phyloP scores from a whole-genome alignment of 495 filamentous ascomycete species.

The Pyronema domesticum region DNA sequence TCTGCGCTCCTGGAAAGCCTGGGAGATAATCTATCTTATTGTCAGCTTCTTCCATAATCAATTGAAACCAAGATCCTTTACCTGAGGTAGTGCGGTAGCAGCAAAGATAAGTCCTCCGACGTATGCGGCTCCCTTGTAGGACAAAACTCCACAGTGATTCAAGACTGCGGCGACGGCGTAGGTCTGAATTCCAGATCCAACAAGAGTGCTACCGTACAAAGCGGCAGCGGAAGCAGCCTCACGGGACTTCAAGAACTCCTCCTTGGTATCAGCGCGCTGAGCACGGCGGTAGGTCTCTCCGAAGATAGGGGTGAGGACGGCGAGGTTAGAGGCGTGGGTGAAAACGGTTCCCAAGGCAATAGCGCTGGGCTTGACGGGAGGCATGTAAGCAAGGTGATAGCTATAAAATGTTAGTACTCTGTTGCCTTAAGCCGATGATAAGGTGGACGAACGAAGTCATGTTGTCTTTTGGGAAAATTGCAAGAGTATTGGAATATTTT shows the following conservation, averaged over 20 bases:
- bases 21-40: constrained; percentile 51
- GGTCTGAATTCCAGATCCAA: constrained; percentile 75
- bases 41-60: background rate
- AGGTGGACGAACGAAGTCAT: constrained; percentile 1
- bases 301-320: constrained; percentile 75
- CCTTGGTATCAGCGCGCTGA: constrained; percentile 78
- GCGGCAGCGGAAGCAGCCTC: constrained; percentile 75
- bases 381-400: constrained; percentile 38
- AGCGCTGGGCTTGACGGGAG: constrained; percentile 91
- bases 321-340: constrained; percentile 68
- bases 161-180: constrained; percentile 92
- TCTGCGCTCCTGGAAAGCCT: constrained; percentile 78
- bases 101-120: constrained; percentile 80
- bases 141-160: constrained; percentile 83
- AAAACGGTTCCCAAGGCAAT: constrained; percentile 91
- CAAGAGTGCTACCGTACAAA: constrained; percentile 75
- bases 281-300: constrained; percentile 90
- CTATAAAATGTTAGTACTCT: background rate
- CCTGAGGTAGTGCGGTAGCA: constrained; percentile 70
- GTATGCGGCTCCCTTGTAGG: constrained; percentile 93
- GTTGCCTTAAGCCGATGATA: background rate
- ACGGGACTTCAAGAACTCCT: constrained; percentile 87
- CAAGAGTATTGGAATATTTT: background rate
- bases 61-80: constrained; percentile 33
- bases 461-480: background rate